Evolutionary conservation across 140 eudicot species (phyloP).

Genomic region (Senecio squalidus): DNA sequence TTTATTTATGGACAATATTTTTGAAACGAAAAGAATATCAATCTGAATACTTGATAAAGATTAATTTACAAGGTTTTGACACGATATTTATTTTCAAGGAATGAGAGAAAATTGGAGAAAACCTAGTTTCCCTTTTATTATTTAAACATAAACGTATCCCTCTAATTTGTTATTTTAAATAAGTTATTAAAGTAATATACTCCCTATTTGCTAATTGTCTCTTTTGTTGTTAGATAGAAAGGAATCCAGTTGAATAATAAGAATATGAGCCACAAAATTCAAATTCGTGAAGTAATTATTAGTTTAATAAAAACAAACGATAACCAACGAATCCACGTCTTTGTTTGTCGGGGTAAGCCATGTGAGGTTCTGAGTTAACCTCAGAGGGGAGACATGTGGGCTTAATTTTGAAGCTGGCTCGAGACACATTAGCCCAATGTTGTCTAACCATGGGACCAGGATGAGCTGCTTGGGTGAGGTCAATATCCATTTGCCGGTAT

Average conservation of each 20-base stretch:
- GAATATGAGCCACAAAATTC: conserved; percentile 25
- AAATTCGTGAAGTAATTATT: conserved; percentile 14
- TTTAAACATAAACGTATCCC: no score
- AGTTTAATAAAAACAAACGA: conserved; percentile 21
- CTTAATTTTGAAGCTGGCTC: conserved; percentile 25
- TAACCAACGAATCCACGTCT: conserved; percentile 29
- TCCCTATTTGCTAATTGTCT: not conserved
- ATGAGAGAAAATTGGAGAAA: no score
- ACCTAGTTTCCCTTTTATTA: no score
- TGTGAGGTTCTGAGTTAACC: conserved; percentile 26
- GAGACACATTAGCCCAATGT: conserved; percentile 22
- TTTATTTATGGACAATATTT: no score
- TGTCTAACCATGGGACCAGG: conserved; percentile 33
- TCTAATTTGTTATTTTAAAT: no score
- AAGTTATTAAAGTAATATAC: no score
- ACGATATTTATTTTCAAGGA: no score
- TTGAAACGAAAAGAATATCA: no score
- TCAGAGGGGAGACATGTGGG: conserved; percentile 28
- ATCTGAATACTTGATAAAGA: no score
- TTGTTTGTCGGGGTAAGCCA: conserved; percentile 23
- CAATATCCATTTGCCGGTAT: not conserved
- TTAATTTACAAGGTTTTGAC: no score
- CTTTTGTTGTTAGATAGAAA: not conserved
- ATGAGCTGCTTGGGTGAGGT: not conserved
- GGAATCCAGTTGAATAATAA: not conserved